These are phyloP conservation scores for Magnaporthiopsis rhizophila DNA, from an alignment of 2,329 filamentous ascomycete genomes.

Conservation along the genomic window DNA sequence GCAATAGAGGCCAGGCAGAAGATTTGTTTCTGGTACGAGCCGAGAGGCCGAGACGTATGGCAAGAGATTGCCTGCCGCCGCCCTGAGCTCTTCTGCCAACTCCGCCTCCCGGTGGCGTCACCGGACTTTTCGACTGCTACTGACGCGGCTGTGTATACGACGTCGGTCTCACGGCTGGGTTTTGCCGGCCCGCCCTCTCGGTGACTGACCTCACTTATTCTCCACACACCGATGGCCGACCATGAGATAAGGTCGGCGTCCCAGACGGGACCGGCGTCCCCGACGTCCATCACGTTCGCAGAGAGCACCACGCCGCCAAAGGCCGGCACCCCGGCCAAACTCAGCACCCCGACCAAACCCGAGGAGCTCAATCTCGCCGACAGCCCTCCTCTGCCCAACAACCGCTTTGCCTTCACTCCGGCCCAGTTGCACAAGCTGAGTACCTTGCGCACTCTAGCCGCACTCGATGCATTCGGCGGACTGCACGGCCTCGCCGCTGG, in stretches of 20 bases:
- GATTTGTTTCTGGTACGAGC: not conserved
- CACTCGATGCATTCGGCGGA: conserved; percentile 6
- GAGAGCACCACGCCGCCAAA: not conserved
- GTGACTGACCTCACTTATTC: not conserved
- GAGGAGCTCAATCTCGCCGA: not conserved
- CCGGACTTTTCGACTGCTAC: no score
- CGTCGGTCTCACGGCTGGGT: not conserved
- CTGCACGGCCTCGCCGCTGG: conserved; percentile 6
- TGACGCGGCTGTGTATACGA: no score
- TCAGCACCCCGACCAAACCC: not conserved
- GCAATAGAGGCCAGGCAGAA: not conserved
- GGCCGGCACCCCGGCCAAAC: not conserved
- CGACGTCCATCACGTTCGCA: conserved; percentile 1
- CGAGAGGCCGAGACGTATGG: not conserved
- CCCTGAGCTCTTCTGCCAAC: not conserved
- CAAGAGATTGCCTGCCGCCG: not conserved
- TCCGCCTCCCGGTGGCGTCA: not conserved
- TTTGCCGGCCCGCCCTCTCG: not conserved
- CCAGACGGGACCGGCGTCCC: not conserved
- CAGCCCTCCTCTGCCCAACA: conserved; percentile 4
- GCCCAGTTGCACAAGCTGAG: conserved; percentile 6
- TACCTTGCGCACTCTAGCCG: conserved; percentile 3
- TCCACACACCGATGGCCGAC: conserved; percentile 1
- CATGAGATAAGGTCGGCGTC: conserved; percentile 1
- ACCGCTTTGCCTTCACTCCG: conserved; percentile 8